A percentile compares a stretch with the other conserved stretches of the same genome.
Evolutionary conservation across 2,329 filamentous ascomycete genomes (phyloP).

Genomic region (Tolypocladium cylindrosporum): DNA sequence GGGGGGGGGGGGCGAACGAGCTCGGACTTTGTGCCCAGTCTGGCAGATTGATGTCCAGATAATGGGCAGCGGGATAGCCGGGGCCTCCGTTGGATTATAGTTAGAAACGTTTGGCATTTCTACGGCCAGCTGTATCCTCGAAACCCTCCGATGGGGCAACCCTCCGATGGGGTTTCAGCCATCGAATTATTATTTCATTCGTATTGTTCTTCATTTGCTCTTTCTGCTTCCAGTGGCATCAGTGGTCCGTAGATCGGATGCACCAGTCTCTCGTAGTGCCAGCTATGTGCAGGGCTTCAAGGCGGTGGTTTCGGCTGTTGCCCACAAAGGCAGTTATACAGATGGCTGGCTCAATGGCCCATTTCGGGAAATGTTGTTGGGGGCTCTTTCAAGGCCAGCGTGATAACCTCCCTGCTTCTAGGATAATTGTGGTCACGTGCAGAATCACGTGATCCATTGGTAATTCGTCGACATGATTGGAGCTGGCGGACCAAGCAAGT

Average conservation of each 20-base stretch:
- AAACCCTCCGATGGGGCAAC: not conserved
- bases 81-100: not conserved
- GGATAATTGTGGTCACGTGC: not conserved
- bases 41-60: not conserved
- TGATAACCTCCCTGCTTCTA: too few species aligned
- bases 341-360: constrained; percentile 12
- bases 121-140: not conserved
- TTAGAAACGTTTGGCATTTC: not conserved
- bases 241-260: too few species aligned
- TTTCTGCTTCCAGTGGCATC: too few species aligned
- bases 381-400: too few species aligned
- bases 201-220: not conserved
- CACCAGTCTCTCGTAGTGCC: too few species aligned
- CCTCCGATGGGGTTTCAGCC: not conserved
- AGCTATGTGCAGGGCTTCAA: constrained; percentile 7
- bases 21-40: not conserved
- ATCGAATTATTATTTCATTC: not conserved
- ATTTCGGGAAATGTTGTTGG: too few species aligned
- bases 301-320: constrained; percentile 6
- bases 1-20: not conserved
- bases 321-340: not conserved
- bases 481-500: not conserved
- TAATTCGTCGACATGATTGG: not conserved
- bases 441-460: not conserved
- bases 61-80: not conserved